Evolutionary conservation across 2,329 filamentous ascomycete species (phyloP).

Genomic region (Aspergillus oerlinghausenensis): DNA sequence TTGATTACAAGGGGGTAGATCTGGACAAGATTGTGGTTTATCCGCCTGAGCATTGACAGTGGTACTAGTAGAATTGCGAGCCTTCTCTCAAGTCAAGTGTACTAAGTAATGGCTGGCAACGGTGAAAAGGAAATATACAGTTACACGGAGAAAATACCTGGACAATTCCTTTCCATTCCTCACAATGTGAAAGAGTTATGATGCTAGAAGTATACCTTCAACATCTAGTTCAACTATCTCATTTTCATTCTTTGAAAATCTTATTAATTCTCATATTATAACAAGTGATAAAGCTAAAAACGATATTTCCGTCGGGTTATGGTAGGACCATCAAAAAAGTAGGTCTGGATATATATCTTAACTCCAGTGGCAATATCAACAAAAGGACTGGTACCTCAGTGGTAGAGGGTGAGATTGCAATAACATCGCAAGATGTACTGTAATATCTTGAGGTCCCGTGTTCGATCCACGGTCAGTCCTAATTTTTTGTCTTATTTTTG

Average conservation of each 20-base stretch:
- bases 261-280: neutral
- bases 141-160: neutral
- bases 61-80: neutral
- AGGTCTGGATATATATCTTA: neutral
- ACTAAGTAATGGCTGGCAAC: neutral
- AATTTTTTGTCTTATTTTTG: neutral
- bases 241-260: neutral
- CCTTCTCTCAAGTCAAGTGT: neutral
- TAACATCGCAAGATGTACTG: neutral
- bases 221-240: neutral
- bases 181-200: too few relatives aligned
- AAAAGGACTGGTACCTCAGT: neutral
- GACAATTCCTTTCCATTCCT: too few relatives aligned
- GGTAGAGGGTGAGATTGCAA: neutral
- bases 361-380: neutral
- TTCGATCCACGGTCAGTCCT: neutral
- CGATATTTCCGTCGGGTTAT: neutral
- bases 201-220: neutral
- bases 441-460: neutral
- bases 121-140: neutral
- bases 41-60: slow-evolving; percentile 43
- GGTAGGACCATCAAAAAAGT: rapidly evolving
- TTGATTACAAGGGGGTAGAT: slow-evolving; percentile 55
- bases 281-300: neutral
- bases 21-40: slow-evolving; percentile 58